phyloP scores from a whole-genome alignment of 2,329 filamentous ascomycete species.

The Trichoderma lentiforme region DNA sequence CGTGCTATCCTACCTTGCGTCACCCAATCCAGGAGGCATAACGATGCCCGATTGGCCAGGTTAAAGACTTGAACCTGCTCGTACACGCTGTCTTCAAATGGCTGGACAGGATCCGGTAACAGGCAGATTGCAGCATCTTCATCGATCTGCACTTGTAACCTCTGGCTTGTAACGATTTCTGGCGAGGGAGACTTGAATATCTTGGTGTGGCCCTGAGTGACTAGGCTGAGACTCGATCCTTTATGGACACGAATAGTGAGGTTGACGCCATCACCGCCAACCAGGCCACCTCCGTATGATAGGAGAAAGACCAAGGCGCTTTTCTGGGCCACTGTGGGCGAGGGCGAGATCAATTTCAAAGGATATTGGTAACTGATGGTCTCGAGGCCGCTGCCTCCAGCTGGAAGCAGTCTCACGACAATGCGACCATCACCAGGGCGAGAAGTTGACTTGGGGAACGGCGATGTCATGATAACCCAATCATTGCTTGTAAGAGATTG shows the following conservation, averaged over 20 bases:
- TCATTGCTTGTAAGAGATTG: conserved; percentile 16
- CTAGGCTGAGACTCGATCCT: conserved; percentile 63
- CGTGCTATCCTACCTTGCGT: conserved; percentile 80
- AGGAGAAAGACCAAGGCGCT: conserved; percentile 83
- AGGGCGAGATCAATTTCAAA: conserved; percentile 84
- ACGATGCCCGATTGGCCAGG: conserved; percentile 52
- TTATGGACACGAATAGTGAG: conserved; percentile 65
- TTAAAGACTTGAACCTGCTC: conserved; percentile 79
- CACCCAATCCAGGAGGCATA: conserved; percentile 93
- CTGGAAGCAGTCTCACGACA: conserved; percentile 68
- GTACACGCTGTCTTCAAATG: conserved; percentile 80
- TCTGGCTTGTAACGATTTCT: conserved; percentile 56
- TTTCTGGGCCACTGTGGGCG: conserved; percentile 58
- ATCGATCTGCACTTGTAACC: conserved; percentile 49
- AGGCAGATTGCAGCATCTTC: conserved; percentile 57
- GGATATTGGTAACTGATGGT: conserved; percentile 88
- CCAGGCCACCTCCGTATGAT: conserved; percentile 90
- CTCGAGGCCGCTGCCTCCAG: conserved; percentile 66
- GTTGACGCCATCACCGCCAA: conserved; percentile 79
- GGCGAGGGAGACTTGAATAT: conserved; percentile 75
- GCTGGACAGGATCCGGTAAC: conserved; percentile 89
- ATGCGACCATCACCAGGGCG: conserved; percentile 76
- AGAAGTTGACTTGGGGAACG: conserved; percentile 72
- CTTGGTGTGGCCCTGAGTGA: conserved; percentile 83
- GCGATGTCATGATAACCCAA: conserved; percentile 41